Percentiles rank a stretch among this genome's conserved stretches.
phyloP scores from a whole-genome alignment of 768 basidiomycete genomes.

The Hygrophoropsis aurantiaca region DNA sequence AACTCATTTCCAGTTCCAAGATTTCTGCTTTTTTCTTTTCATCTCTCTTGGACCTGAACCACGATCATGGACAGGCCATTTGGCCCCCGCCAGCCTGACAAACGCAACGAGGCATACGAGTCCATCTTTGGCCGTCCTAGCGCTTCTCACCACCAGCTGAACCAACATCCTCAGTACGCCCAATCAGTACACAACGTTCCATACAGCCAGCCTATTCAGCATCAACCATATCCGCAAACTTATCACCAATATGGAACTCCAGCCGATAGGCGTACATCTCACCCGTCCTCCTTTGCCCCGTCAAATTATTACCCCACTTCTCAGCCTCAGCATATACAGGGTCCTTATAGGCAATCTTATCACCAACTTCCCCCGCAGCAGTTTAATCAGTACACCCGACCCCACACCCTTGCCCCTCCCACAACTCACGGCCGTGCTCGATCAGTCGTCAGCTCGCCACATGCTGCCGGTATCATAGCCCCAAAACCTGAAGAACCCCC shows the following conservation, averaged over 20 bases:
- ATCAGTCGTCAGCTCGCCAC: conserved; percentile 47
- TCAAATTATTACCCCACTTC: conserved; percentile 13
- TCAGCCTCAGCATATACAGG: conserved; percentile 15
- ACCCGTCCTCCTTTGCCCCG: conserved; percentile 38
- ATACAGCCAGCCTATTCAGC: conserved; percentile 27
- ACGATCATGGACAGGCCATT: conserved; percentile 48
- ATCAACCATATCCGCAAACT: conserved; percentile 37
- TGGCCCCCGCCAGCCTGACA: conserved; percentile 66
- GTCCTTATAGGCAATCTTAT: conserved; percentile 7
- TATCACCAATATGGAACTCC: conserved; percentile 34
- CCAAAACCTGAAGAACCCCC: conserved; percentile 51
- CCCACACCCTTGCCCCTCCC: conserved; percentile 37
- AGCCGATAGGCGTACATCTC: conserved; percentile 50
- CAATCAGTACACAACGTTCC: conserved; percentile 19
- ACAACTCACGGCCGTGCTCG: conserved; percentile 44
- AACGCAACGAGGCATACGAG: conserved; percentile 81
- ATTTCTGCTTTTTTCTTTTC: no score
- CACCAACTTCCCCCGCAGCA: conserved; percentile 12
- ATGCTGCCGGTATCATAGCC: conserved; percentile 42
- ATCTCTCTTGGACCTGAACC: no score
- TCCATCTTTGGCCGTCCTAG: conserved; percentile 84
- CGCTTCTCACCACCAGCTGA: conserved; percentile 47
- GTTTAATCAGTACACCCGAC: conserved; percentile 20
- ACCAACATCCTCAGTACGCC: background rate
- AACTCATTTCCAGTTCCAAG: no score